These are phyloP conservation scores for Blastomyces emzantsi DNA, from an alignment of 2,329 filamentous ascomycete species.

Conservation along the genomic window DNA sequence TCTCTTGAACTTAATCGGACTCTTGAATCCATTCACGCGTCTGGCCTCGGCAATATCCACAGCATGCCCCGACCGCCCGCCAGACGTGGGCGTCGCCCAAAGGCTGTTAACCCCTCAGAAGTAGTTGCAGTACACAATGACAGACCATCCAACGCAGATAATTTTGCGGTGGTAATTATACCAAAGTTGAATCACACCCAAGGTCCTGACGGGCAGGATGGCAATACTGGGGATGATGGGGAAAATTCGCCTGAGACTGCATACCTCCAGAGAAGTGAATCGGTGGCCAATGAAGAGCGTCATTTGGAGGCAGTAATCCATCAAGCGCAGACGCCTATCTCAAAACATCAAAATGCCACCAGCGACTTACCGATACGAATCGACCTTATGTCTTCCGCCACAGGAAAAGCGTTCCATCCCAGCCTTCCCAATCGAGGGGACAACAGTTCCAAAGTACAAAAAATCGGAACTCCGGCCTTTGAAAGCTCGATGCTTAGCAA, in stretches of 20 bases:
- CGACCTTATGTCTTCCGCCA: background rate
- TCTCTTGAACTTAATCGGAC: background rate
- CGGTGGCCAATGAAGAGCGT: background rate
- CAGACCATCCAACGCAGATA: background rate
- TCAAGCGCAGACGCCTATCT: background rate
- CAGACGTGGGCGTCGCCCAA: conserved; percentile 12
- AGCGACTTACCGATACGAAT: background rate
- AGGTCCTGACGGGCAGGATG: background rate
- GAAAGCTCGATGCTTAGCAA: conserved; percentile 38
- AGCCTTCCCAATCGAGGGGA: conserved; percentile 12
- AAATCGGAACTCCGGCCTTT: conserved; percentile 31
- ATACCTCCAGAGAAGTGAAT: background rate
- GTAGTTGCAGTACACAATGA: background rate
- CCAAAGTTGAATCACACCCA: background rate
- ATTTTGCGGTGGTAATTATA: background rate
- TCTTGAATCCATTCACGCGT: background rate
- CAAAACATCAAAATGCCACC: background rate
- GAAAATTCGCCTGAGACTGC: background rate
- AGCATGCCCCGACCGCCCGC: conserved; percentile 15
- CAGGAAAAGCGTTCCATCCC: conserved; percentile 1
- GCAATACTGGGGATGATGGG: background rate
- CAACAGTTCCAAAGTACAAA: conserved; percentile 12
- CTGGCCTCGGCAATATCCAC: background rate
- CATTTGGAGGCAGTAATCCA: background rate
- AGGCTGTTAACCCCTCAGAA: conserved; percentile 1